Conservation (phyloP, 768 basidiomycete genomes). For the Paxillus rubicundulus region DNA sequence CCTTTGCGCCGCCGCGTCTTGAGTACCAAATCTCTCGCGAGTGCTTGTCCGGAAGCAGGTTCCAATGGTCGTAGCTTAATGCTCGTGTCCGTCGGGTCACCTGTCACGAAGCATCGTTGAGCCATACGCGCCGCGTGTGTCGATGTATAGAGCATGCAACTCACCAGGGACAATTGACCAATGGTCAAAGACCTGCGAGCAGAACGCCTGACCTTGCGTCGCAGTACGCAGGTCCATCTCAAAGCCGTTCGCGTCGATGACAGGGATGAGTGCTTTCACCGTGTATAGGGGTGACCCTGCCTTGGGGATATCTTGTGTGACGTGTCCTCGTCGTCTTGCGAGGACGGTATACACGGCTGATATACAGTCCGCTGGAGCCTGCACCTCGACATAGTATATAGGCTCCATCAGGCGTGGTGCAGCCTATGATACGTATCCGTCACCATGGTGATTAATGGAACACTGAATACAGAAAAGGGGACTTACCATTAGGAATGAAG, state of each 20-base stretch:
- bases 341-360: conserved; percentile 98
- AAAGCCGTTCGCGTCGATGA: conserved; percentile 98
- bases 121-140: background rate
- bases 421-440: conserved; percentile 50
- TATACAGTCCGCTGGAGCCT: conserved; percentile 97
- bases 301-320: conserved; percentile 97
- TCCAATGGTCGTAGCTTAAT: conserved; percentile 96
- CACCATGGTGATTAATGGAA: background rate
- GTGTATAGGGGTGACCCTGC: conserved; percentile 98
- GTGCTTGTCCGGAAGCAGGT: conserved; percentile 93
- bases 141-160: conserved; percentile 23
- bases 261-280: conserved; percentile 96
- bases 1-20: conserved; percentile 97
- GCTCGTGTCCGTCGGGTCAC: conserved; percentile 96
- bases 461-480: conserved; percentile 8
- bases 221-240: conserved; percentile 97
- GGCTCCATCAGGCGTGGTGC: conserved; percentile 96
- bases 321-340: conserved; percentile 97
- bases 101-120: conserved; percentile 36
- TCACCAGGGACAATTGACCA: conserved; percentile 97
- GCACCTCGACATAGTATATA: conserved; percentile 98
- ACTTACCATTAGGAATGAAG: conserved; percentile 94
- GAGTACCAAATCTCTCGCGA: conserved; percentile 91
- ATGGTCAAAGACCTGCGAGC: conserved; percentile 95
- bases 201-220: conserved; percentile 99